These are phyloP conservation scores for Gnomoniopsis smithogilvyi DNA, from an alignment of 2,329 filamentous ascomycete genomes.

Conservation along the genomic window DNA sequence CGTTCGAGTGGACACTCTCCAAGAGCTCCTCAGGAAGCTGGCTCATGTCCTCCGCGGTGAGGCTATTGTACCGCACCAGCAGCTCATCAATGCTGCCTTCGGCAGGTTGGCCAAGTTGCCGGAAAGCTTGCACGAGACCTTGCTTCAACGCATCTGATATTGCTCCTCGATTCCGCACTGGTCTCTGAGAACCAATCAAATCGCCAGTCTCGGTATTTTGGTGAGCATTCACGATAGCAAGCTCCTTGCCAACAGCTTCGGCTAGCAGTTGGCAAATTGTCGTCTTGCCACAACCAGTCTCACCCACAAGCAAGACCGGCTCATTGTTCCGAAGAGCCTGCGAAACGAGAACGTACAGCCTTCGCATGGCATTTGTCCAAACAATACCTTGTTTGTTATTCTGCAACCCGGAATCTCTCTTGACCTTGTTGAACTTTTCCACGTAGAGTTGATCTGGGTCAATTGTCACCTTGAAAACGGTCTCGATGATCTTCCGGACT, in stretches of 20 bases:
- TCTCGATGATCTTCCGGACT: slow-evolving; percentile 86
- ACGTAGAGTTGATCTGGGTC: slow-evolving; percentile 73
- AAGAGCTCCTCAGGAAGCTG: slow-evolving; percentile 46
- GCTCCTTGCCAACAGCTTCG: slow-evolving; percentile 68
- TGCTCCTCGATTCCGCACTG: slow-evolving; percentile 77
- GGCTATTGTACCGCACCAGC: slow-evolving; percentile 54
- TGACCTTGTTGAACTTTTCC: slow-evolving; percentile 51
- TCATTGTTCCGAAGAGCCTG: slow-evolving; percentile 86
- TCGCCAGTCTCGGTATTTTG: slow-evolving; percentile 98
- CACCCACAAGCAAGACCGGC: slow-evolving; percentile 89
- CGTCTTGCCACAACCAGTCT: slow-evolving; percentile 97
- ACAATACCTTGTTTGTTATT: slow-evolving; percentile 66
- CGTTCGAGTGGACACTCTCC: slow-evolving; percentile 43
- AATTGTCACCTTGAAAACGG: slow-evolving; percentile 82
- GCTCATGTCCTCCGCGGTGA: slow-evolving; percentile 41
- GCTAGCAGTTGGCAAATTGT: slow-evolving; percentile 92
- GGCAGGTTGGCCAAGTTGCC: slow-evolving; percentile 31
- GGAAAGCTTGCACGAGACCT: slow-evolving; percentile 53
- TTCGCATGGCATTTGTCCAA: slow-evolving; percentile 93
- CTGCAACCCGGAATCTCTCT: slow-evolving; percentile 44
- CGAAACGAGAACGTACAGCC: slow-evolving; percentile 85
- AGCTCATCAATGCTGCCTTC: slow-evolving; percentile 51
- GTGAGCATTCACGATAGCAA: slow-evolving; percentile 94
- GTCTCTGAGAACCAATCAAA: slow-evolving; percentile 90
- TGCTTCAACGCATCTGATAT: slow-evolving; percentile 63